Evolutionary conservation across 1,284 basidiomycete genomes (phyloP).

Genomic region (Cryptococcus maquisensis): DNA sequence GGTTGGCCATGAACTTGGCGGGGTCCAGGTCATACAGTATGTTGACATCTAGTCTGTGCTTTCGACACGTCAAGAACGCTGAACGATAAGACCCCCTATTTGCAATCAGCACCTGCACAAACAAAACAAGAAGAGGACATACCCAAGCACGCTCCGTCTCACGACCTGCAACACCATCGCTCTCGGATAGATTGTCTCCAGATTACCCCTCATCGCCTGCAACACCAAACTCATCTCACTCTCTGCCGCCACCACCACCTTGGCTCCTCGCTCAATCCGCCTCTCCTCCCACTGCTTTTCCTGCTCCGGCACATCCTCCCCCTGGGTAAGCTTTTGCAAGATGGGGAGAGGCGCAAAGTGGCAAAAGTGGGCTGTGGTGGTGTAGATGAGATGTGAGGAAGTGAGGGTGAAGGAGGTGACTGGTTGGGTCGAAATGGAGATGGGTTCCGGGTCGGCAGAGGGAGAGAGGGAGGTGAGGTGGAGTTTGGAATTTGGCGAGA

Average conservation of each 20-base stretch:
- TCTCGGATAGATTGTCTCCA: slow-evolving; percentile 92
- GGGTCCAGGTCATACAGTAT: slow-evolving; percentile 77
- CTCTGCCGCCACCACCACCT: slow-evolving; percentile 78
- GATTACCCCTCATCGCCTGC: slow-evolving; percentile 96
- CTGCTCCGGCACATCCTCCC: slow-evolving; percentile 20
- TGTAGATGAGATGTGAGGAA: slow-evolving; percentile 78
- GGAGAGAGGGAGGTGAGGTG: slow-evolving; percentile 50
- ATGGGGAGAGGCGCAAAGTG: slow-evolving; percentile 63
- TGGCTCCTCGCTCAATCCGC: slow-evolving; percentile 77
- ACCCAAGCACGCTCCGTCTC: slow-evolving; percentile 67
- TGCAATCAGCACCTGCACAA: neutral
- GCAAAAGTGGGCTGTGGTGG: slow-evolving; percentile 76
- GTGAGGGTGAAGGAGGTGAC: slow-evolving; percentile 78
- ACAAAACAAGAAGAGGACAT: slow-evolving; percentile 35
- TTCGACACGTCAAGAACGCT: slow-evolving; percentile 85
- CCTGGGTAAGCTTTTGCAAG: slow-evolving; percentile 33
- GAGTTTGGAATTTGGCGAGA: slow-evolving; percentile 63
- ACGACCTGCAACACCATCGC: slow-evolving; percentile 85
- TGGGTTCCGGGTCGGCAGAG: slow-evolving; percentile 20
- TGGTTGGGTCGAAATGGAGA: slow-evolving; percentile 53
- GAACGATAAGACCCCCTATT: slow-evolving; percentile 60
- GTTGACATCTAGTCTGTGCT: slow-evolving; percentile 89
- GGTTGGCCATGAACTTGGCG: slow-evolving; percentile 60
- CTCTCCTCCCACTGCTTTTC: slow-evolving; percentile 63
- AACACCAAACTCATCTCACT: slow-evolving; percentile 84